phyloP scores from a whole-genome alignment of 441 rosid genomes.

The Theobroma grandiflorum region DNA sequence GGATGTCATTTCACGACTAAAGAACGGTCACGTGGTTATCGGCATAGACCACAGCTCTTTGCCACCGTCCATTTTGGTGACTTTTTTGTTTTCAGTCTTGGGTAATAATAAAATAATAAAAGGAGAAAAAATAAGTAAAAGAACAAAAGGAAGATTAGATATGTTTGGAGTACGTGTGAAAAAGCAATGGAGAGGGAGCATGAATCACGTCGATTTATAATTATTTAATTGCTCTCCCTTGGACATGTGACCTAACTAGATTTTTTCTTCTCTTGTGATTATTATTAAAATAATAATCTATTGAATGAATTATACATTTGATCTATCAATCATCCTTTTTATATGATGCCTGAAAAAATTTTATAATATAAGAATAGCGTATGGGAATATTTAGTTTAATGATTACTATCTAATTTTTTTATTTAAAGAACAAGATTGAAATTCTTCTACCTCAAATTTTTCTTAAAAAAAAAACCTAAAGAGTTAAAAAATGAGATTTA shows the following conservation, averaged over 20 bases:
- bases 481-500: too few species aligned
- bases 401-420: too few species aligned
- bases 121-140: neutral
- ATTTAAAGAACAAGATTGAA: too few species aligned
- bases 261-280: neutral
- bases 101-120: neutral
- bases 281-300: neutral
- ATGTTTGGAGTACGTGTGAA: neutral
- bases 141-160: too few species aligned
- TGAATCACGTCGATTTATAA: neutral
- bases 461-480: too few species aligned
- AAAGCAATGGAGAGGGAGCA: neutral
- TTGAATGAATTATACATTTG: neutral
- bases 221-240: neutral
- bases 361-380: too few species aligned
- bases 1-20: conserved; percentile 33
- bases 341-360: neutral
- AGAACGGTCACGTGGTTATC: conserved; percentile 29
- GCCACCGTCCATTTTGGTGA: conserved; percentile 33
- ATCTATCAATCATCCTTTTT: neutral
- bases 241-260: neutral
- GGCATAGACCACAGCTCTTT: neutral
- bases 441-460: too few species aligned
- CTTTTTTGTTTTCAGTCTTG: neutral
- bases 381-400: too few species aligned